These are phyloP conservation scores for Penicillium soppii DNA, from an alignment of 495 filamentous ascomycete genomes.

Conservation along the genomic window DNA sequence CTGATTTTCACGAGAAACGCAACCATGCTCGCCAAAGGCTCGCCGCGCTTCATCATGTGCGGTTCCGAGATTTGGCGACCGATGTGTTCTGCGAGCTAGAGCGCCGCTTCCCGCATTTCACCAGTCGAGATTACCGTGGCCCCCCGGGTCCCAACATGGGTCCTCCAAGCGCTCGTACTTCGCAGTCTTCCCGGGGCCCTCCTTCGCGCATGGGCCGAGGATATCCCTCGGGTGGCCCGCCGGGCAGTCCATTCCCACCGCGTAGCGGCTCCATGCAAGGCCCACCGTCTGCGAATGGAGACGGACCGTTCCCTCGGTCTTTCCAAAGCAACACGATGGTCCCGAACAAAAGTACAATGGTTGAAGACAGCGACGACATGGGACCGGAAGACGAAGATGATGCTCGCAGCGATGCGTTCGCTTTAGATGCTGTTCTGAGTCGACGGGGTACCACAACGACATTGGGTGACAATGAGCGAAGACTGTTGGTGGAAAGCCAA, in stretches of 20 bases:
- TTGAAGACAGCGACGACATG: slow-evolving; percentile 89
- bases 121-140: slow-evolving; percentile 57
- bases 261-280: slow-evolving; percentile 47
- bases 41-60: slow-evolving; percentile 75
- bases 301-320: slow-evolving; percentile 73
- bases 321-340: slow-evolving; percentile 96
- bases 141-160: slow-evolving; percentile 42
- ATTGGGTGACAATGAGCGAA: slow-evolving; percentile 64
- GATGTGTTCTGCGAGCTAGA: slow-evolving; percentile 96
- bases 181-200: slow-evolving; percentile 40
- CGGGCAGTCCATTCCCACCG: slow-evolving; percentile 43
- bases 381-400: slow-evolving; percentile 60
- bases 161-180: slow-evolving; percentile 37
- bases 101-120: slow-evolving; percentile 82
- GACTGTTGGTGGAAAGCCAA: slow-evolving; percentile 72
- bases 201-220: slow-evolving; percentile 37
- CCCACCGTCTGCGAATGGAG: slow-evolving; percentile 45
- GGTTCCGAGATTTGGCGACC: slow-evolving; percentile 88
- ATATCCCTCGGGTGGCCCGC: slow-evolving; percentile 41
- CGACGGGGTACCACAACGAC: slow-evolving; percentile 55
- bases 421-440: slow-evolving; percentile 55
- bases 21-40: slow-evolving; percentile 96
- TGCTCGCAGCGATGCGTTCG: slow-evolving; percentile 64
- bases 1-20: slow-evolving; percentile 90
- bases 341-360: slow-evolving; percentile 96